Evolutionary conservation across 2,329 filamentous ascomycete species (phyloP), one percentile per base, ranked within the genome.

Genomic region (Calonectria montana): DNA sequence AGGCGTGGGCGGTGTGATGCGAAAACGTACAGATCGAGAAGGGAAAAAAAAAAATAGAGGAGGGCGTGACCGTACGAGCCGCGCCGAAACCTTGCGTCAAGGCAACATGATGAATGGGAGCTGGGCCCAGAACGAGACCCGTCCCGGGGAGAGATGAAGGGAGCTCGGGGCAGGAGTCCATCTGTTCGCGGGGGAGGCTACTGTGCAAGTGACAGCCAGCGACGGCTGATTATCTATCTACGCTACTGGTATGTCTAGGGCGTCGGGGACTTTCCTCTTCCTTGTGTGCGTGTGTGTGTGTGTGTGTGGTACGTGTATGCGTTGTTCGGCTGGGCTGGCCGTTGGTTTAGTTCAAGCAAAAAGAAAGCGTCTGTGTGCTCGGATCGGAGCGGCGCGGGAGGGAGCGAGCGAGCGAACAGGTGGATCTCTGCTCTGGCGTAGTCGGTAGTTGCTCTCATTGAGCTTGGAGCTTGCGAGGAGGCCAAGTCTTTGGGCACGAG

Each of bases 361-460:
- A 59, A 18, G 35, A 59, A 59, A 13, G 55, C 31, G 35, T 41
- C 55, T 59, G 55, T 48, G 61, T 43, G 61, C 61, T 64, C 43
- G 62, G 45, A 47, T 50, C 45, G 43, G 31, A 35, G 45, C 45
- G 62, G 62, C 29, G 31, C 62, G 62, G 62, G 23, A 65, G 23
- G n/a, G 62, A 64, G 61, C 61, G 61, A 65, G 61, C 61, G 61
- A 65, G 62, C 62, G 62, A 65, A 65, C 62, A 37, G 62, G 62
- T 65, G 62, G 62, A 65, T 65, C 62, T 41, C 31, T 35, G 21
- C 62, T 53, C 62, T 47, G 48, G 48, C 48, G 48, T 29, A 55
- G 27, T n/a, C 62, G 62, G 62, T 45, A 65, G 62, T 65, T 65
- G 62, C 39, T 41, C 39, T 41, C 39, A 6, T n/a, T 41, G 39